Evolutionary conservation across 2,329 filamentous ascomycete genomes (phyloP).

Genomic region (Fusarium odoratissimum): DNA sequence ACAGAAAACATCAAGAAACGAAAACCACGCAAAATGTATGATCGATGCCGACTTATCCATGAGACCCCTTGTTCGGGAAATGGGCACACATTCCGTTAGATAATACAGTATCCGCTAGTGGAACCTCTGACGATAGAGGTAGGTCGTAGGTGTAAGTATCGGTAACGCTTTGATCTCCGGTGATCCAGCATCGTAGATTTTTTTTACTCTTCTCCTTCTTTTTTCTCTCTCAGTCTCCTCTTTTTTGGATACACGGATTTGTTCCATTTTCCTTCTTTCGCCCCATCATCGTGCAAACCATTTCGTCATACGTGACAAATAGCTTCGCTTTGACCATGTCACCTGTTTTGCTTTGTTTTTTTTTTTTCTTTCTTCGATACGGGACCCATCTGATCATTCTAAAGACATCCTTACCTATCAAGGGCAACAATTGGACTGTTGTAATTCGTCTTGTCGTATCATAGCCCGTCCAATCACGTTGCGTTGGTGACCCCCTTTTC

Average conservation of each 20-base stretch:
- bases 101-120: conserved; percentile 41
- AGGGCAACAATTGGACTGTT: conserved; percentile 9
- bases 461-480: conserved; percentile 18
- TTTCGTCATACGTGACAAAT: conserved; percentile 43
- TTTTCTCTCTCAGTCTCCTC: not conserved
- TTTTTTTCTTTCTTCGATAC: not conserved
- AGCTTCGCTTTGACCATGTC: conserved; percentile 10
- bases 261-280: conserved; percentile 33
- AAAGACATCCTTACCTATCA: not conserved
- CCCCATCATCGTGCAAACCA: conserved; percentile 2
- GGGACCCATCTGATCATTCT: not conserved
- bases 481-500: conserved; percentile 32
- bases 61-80: conserved; percentile 37
- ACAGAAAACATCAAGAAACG: not conserved
- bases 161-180: conserved; percentile 26
- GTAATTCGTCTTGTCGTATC: conserved; percentile 12
- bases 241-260: conserved; percentile 19
- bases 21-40: conserved; percentile 25
- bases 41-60: conserved; percentile 46
- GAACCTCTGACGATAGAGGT: conserved; percentile 24
- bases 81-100: conserved; percentile 46
- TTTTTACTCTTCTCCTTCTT: not conserved
- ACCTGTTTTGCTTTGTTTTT: conserved; percentile 2
- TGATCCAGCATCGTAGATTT: not conserved
- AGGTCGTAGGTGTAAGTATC: not conserved